Base-by-base conservation (phyloP, 2,329 filamentous ascomycete genomes). In the Xylariaceae sp. region DNA sequence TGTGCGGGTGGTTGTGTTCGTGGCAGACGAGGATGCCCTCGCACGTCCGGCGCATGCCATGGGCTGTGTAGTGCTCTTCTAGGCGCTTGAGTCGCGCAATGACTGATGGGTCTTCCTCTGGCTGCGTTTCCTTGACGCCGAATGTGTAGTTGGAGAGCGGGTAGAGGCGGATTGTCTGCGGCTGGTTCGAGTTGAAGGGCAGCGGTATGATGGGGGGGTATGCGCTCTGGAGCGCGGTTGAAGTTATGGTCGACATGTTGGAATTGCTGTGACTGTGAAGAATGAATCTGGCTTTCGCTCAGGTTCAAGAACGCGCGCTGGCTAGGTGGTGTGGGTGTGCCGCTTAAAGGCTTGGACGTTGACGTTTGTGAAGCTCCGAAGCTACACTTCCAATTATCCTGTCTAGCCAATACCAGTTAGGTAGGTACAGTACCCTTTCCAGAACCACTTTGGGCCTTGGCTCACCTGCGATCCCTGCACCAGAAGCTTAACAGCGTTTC, bases 101-200 rank as follows among this genome's bases (percentile, higher is more conserved):
- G 2, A 99, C 94, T 0, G 90, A 96, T 0, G 92, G 91, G 64
- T 99, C 94, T 71, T 99, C 94, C 71, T 99, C 94, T 2, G 92
- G 94, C 68, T 99, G 94, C 18, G 89, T 95, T 75, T 97, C 94
- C 73, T 99, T 99, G 53, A 95, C 95, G 55, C 92, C 92, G 65
- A 99, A 97, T 19, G 94, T 97, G 77, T 99, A 99, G 78, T 97
- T 99, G 59, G 90, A 96, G 43, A 99, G 81, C 32, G 94, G 94
- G 66, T 91, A 97, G 22, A 99, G 82, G 46, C 89, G 88, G 65
- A 99, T 91, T 2, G 90, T 94, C 61, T 85, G 75, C 32, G 92
- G 90, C 71, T 99, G 94, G 68, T 92, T 90, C 45, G 82, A 85
- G 66, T 91, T 89, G 80, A 99, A 99, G 58, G 84, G 73, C 55